Evolutionary conservation across 1,139 yeast genomes (phyloP).

Genomic region (Saccharomycopsis hybrid): DNA sequence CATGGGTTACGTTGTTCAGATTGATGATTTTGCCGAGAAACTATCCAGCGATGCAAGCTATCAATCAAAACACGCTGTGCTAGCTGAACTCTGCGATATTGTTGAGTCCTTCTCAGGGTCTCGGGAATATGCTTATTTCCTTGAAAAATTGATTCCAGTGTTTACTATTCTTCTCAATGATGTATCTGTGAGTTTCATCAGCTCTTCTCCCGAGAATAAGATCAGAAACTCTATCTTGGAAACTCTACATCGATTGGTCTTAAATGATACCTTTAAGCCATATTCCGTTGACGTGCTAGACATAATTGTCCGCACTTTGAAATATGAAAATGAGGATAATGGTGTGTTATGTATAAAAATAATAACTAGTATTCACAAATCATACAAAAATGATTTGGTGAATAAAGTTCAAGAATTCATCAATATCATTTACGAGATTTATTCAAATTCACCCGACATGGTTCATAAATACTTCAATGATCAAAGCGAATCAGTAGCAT

Average conservation of each 20-base stretch:
- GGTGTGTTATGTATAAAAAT: constrained; percentile 90
- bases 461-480: constrained; percentile 57
- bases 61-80: constrained; percentile 55
- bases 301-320: constrained; percentile 53
- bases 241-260: constrained; percentile 71
- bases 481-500: no score
- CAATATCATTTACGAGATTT: constrained; percentile 67
- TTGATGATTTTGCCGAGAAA: constrained; percentile 31
- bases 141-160: constrained; percentile 55
- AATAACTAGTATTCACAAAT: constrained; percentile 80
- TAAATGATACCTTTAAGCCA: constrained; percentile 77
- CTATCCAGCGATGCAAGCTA: constrained; percentile 43
- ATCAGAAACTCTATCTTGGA: constrained; percentile 72
- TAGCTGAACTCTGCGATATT: constrained; percentile 80
- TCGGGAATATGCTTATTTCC: constrained; percentile 68
- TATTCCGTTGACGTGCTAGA: constrained; percentile 59
- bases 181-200: constrained; percentile 61
- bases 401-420: constrained; percentile 79
- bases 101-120: constrained; percentile 78
- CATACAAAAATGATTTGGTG: constrained; percentile 62
- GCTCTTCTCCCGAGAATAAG: constrained; percentile 63
- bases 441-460: constrained; percentile 72
- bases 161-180: constrained; percentile 53
- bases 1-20: constrained; percentile 40
- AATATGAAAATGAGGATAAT: constrained; percentile 87